phyloP scores from a whole-genome alignment of 2,329 filamentous ascomycete genomes.

The Aspergillus sp. region DNA sequence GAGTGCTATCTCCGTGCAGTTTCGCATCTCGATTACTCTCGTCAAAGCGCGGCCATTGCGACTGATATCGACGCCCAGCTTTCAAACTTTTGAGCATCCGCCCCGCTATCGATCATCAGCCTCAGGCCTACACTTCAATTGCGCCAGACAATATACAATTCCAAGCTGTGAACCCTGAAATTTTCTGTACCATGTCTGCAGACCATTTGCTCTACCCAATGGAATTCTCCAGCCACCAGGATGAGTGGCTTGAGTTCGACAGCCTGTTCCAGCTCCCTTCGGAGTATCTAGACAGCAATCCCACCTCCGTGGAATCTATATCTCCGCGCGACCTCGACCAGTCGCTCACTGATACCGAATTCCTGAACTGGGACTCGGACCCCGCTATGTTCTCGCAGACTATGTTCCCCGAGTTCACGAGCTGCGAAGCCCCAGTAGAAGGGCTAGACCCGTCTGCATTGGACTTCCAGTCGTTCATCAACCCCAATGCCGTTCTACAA shows the following conservation, averaged over 20 bases:
- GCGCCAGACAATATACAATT: constrained; percentile 2
- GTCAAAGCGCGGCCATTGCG: constrained; percentile 3
- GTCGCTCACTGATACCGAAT: constrained; percentile 24
- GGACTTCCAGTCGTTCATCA: constrained; percentile 16
- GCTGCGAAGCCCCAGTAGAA: constrained; percentile 22
- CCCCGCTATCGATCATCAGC: constrained; percentile 18
- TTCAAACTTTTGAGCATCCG: not conserved
- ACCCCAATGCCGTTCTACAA: constrained; percentile 15
- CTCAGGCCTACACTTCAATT: constrained; percentile 4
- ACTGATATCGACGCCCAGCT: not conserved
- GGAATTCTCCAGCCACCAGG: constrained; percentile 19
- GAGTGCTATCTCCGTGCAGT: not conserved
- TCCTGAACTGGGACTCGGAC: constrained; percentile 22
- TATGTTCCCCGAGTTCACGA: constrained; percentile 25
- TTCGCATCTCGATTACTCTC: not conserved
- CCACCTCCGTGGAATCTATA: constrained; percentile 30
- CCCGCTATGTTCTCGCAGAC: constrained; percentile 20
- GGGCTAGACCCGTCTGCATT: constrained; percentile 18
- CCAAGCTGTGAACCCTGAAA: not conserved
- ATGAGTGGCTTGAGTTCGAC: constrained; percentile 37
- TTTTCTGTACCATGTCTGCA: constrained; percentile 24
- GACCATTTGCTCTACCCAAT: constrained; percentile 27
- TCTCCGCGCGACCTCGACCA: constrained; percentile 30
- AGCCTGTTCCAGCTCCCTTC: constrained; percentile 32
- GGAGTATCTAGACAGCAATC: constrained; percentile 28